Conservation (phyloP, 805 yeast species). For the Cyberlindnera veronae region DNA sequence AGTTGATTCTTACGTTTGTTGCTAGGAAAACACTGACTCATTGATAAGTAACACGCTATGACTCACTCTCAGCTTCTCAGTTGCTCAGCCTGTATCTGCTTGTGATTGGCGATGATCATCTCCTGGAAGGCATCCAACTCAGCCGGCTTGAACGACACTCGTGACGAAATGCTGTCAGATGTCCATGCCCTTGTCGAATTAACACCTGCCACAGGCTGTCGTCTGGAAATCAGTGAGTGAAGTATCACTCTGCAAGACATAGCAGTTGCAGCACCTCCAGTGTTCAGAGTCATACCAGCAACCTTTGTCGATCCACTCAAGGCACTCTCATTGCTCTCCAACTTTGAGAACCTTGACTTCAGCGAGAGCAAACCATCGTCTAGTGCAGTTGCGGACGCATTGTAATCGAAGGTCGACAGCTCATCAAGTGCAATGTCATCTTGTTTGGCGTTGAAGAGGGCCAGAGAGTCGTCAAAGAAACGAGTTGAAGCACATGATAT, state of each 20-base stretch:
- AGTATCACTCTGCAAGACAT: too few species aligned
- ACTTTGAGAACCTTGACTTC: neutral
- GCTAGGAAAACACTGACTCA: neutral
- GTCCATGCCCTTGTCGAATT: neutral
- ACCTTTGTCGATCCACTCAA: constrained; percentile 1
- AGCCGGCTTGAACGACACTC: neutral
- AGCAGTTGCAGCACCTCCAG: too few species aligned
- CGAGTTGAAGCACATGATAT: neutral
- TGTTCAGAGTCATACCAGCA: too few species aligned
- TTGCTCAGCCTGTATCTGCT: too few species aligned
- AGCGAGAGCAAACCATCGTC: neutral
- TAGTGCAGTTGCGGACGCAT: neutral
- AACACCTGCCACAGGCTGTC: neutral
- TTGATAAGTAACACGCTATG: neutral
- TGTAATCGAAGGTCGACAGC: neutral
- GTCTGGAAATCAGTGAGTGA: neutral
- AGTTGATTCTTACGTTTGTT: neutral
- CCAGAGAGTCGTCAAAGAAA: neutral
- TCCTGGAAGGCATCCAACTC: neutral
- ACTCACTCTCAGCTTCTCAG: neutral
- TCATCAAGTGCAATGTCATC: neutral
- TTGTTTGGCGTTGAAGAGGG: neutral
- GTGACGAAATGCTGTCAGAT: neutral
- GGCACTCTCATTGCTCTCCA: neutral
- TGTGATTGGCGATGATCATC: neutral